These are phyloP conservation scores for Ceratobasidium sp. DNA, from an alignment of 1,284 basidiomycete genomes.

Conservation along the genomic window DNA sequence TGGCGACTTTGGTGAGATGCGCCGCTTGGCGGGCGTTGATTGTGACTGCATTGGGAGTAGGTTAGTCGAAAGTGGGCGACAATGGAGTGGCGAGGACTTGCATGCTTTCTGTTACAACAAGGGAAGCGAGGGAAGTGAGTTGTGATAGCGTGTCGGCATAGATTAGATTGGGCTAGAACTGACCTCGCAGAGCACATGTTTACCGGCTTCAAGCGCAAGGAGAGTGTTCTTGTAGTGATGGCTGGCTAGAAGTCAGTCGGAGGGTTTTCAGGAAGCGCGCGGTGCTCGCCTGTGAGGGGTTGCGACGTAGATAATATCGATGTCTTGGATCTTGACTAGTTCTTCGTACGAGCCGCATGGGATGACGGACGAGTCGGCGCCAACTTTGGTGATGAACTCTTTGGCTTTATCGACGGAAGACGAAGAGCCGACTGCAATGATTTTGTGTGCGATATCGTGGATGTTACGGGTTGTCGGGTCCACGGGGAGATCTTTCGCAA, in stretches of 20 bases:
- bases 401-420: conserved; percentile 71
- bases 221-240: conserved; percentile 83
- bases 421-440: conserved; percentile 85
- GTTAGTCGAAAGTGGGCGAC: conserved; percentile 53
- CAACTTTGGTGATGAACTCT: conserved; percentile 64
- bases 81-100: conserved; percentile 65
- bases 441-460: conserved; percentile 78
- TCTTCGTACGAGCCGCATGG: conserved; percentile 82
- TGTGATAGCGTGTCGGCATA: conserved; percentile 61
- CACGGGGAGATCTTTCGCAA: conserved; percentile 50
- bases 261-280: background rate
- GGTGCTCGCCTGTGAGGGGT: conserved; percentile 40
- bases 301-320: conserved; percentile 86
- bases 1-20: conserved; percentile 65
- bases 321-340: conserved; percentile 76
- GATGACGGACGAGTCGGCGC: conserved; percentile 66
- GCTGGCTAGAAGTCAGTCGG: conserved; percentile 77
- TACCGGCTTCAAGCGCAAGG: conserved; percentile 80
- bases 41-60: conserved; percentile 53
- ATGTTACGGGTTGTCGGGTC: conserved; percentile 62
- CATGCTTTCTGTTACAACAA: conserved; percentile 47
- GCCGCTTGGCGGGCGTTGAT: conserved; percentile 60
- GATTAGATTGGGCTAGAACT: conserved; percentile 73
- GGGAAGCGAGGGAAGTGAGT: conserved; percentile 57
- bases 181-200: conserved; percentile 90